phyloP scores from a whole-genome alignment of 2,329 filamentous ascomycete genomes.

The Colletotrichum musae region DNA sequence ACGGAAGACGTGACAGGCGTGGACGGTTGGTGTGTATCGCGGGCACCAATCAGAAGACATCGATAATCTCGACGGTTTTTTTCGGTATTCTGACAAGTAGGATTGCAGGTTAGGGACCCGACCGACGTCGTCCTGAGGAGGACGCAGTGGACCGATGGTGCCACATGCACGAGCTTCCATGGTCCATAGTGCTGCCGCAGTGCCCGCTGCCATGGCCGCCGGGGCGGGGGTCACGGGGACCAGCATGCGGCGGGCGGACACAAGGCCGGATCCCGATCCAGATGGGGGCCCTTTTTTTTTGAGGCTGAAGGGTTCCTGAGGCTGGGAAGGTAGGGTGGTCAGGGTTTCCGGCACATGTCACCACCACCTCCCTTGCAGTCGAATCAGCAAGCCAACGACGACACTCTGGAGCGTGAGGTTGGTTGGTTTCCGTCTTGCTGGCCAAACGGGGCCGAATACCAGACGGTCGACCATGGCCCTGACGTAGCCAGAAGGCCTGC shows the following conservation, averaged over 20 bases:
- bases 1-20: neutral
- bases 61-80: neutral
- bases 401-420: neutral
- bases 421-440: neutral
- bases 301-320: slow-evolving; percentile 21
- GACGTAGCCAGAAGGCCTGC: neutral
- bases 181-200: neutral
- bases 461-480: slow-evolving; percentile 9
- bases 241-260: slow-evolving; percentile 17
- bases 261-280: slow-evolving; percentile 20
- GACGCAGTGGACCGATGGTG: neutral
- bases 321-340: neutral
- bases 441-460: slow-evolving; percentile 5
- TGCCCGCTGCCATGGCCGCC: slow-evolving; percentile 11
- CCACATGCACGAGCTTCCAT: slow-evolving; percentile 23
- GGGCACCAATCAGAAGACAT: slow-evolving; percentile 29
- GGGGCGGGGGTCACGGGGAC: slow-evolving; percentile 32
- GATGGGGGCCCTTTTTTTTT: slow-evolving; percentile 1
- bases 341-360: slow-evolving; percentile 26
- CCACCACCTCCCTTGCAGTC: neutral
- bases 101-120: neutral
- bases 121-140: neutral
- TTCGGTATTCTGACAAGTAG: neutral
- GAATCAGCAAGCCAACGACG: slow-evolving; percentile 1
- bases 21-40: neutral